Base-by-base conservation (phyloP, 2,329 filamentous ascomycete species). In the Nemania sp. region DNA sequence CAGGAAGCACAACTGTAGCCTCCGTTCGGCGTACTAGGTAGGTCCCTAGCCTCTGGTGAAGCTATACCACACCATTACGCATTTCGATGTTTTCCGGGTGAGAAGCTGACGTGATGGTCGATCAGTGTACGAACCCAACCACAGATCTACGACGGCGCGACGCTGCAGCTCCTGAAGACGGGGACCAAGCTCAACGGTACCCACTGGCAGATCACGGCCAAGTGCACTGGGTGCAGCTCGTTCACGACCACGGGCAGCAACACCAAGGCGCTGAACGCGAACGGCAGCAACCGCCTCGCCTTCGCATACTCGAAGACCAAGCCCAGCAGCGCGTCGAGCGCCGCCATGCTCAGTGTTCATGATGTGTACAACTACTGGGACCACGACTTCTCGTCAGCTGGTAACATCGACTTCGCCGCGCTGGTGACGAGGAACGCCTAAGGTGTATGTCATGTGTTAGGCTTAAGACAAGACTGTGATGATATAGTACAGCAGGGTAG, bases 221-320 rank as follows among this genome's bases (percentile, higher is more conserved):
- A 77, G 69, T 82, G 81, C 74, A 76, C 74, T 18, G 78, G 78
- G 18, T 82, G 77, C 43, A 78, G 73, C 13, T 75, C 79, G 5
- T 80, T 78, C n/a, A 75, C 77, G 18, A 80, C 72, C 4, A 62
- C 70, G 0, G 70, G 70, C 18, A 72, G 32, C 49, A 70, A 43
- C 20, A 70, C 60, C 61, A 75, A 73, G 62, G 70, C 55, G 18
- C 89, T 99, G 77, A 98, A 98, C 77, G 86, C 98, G 62, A 97
- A 97, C 72, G 96, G 95, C 57, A 94, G 93, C 67, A 98, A 98
- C 79, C 91, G 96, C 13, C 89, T 99, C 2, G 93, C 77, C 1
- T 79, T 78, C 61, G 77, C 77, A 3, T 77, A 76, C 68, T 72
- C 76, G 24, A 67, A 67, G 59, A 67, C 67, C 51, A 73, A 71